Conservation (phyloP, 129 eudicot species). For the Artemisia argyi region DNA sequence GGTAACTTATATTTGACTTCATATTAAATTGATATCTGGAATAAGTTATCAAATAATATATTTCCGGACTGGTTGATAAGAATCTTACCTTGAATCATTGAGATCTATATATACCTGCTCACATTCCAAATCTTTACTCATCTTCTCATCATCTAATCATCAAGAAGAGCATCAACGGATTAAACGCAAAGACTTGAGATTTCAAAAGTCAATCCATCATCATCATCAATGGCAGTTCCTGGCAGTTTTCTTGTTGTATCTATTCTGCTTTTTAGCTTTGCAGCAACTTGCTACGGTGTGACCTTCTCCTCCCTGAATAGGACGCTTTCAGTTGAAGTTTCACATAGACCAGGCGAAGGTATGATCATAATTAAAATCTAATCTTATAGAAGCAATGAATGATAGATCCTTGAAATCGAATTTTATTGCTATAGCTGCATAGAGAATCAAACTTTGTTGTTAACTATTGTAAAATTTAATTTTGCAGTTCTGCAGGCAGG, state of each 20-base stretch:
- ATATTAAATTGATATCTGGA: slow-evolving; percentile 2
- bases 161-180: slow-evolving; percentile 14
- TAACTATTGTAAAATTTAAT: slow-evolving; percentile 17
- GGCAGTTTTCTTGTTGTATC: slow-evolving; percentile 24
- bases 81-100: slow-evolving; percentile 25
- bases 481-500: slow-evolving; percentile 46
- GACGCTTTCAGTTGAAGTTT: slow-evolving; percentile 38
- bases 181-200: slow-evolving; percentile 10
- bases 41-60: background rate
- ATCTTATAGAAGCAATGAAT: background rate
- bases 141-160: slow-evolving; percentile 31
- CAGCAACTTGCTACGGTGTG: slow-evolving; percentile 33
- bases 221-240: slow-evolving; percentile 44
- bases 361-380: slow-evolving; percentile 5
- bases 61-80: slow-evolving; percentile 4
- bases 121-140: slow-evolving; percentile 12
- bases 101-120: slow-evolving; percentile 32
- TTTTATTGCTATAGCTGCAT: background rate
- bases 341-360: slow-evolving; percentile 49
- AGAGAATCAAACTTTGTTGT: background rate
- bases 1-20: slow-evolving; percentile 30
- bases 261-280: slow-evolving; percentile 37
- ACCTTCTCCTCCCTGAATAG: slow-evolving; percentile 47
- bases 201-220: slow-evolving; percentile 16
- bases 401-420: background rate